Conservation (phyloP, 139 green algal genomes). For the Coelastrella sp. region DNA sequence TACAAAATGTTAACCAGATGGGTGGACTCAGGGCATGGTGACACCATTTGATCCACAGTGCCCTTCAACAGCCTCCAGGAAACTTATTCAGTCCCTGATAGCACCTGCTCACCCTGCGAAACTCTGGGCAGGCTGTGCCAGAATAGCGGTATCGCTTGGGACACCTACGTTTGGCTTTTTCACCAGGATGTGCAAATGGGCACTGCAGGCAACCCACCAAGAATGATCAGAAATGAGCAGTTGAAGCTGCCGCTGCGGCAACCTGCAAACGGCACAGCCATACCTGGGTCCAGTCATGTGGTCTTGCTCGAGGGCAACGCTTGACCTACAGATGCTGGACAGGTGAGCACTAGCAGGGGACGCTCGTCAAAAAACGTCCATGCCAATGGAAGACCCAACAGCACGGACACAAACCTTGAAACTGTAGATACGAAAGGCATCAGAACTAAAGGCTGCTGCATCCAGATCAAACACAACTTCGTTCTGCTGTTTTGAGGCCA, state of each 20-base stretch:
- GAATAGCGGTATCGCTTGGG: constrained; percentile 88
- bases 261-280: constrained; percentile 1
- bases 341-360: constrained; percentile 15
- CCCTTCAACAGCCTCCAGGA: no score
- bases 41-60: no score
- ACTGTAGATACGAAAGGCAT: constrained; percentile 86
- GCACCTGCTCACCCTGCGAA: constrained; percentile 69
- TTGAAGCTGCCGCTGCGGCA: not conserved
- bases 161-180: constrained; percentile 95
- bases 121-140: constrained; percentile 94
- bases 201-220: constrained; percentile 65
- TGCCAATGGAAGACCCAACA: not conserved
- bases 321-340: constrained; percentile 56
- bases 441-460: constrained; percentile 61
- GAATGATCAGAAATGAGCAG: not conserved
- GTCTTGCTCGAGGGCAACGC: constrained; percentile 74
- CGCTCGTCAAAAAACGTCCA: not conserved
- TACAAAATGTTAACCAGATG: no score
- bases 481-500: constrained; percentile 15
- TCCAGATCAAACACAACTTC: constrained; percentile 52
- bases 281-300: constrained; percentile 86
- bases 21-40: no score
- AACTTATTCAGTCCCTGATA: not conserved
- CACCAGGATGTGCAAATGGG: constrained; percentile 95
- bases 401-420: constrained; percentile 76